Percentiles rank a stretch among this genome's conserved stretches.
phyloP scores from a whole-genome alignment of 164 flowering plant species.

The Liriodendron chinense region DNA sequence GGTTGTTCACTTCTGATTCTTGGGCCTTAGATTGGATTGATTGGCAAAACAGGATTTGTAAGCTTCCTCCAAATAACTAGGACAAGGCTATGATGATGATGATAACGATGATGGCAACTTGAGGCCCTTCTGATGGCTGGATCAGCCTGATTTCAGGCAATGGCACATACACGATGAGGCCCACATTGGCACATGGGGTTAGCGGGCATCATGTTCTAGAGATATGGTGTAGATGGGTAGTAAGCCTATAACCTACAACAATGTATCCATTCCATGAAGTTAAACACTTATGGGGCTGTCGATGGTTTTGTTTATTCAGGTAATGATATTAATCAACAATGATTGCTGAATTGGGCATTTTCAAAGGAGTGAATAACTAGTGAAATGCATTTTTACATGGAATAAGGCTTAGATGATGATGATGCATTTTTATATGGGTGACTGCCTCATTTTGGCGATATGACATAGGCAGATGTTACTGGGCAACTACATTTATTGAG shows the following conservation, averaged over 20 bases:
- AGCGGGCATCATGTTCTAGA: not conserved
- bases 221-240: not conserved
- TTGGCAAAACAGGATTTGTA: not conserved
- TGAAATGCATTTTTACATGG: too few relatives aligned
- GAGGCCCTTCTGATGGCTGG: not conserved
- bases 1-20: too few relatives aligned
- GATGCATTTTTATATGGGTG: too few relatives aligned
- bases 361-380: too few relatives aligned
- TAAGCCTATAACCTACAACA: not conserved
- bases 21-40: not conserved
- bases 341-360: too few relatives aligned
- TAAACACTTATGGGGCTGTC: not conserved
- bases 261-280: not conserved
- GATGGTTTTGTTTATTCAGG: too few relatives aligned
- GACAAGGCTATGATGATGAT: too few relatives aligned
- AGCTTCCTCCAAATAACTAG: not conserved
- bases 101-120: not conserved
- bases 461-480: too few relatives aligned
- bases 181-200: not conserved
- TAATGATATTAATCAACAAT: too few relatives aligned
- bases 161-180: not conserved
- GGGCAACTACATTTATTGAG: too few relatives aligned
- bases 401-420: too few relatives aligned
- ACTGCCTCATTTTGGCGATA: too few relatives aligned
- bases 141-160: not conserved